Conservation (phyloP, 2,329 filamentous ascomycete species). For the Trichoderma sp. region DNA sequence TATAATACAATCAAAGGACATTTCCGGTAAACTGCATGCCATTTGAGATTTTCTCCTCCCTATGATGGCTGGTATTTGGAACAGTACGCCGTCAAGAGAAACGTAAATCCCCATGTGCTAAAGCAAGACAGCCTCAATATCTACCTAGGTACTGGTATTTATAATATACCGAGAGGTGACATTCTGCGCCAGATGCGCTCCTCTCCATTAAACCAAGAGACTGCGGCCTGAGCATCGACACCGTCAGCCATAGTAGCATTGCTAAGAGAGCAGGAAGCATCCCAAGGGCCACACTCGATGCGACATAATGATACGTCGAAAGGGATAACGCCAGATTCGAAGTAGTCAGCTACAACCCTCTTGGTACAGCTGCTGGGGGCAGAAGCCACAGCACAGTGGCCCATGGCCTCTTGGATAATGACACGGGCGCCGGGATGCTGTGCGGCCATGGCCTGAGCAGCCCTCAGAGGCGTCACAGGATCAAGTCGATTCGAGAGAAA, state of each 20-base stretch:
- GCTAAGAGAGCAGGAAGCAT: conserved; percentile 15
- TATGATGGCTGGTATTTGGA: not conserved
- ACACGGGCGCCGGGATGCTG: conserved; percentile 35
- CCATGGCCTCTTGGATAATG: conserved; percentile 36
- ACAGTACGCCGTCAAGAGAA: not conserved
- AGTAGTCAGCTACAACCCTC: conserved; percentile 32
- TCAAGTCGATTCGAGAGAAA: conserved; percentile 48
- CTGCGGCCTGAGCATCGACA: not conserved
- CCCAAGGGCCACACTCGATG: conserved; percentile 29
- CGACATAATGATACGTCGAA: conserved; percentile 23
- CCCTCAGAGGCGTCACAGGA: conserved; percentile 48
- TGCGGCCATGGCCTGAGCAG: conserved; percentile 38
- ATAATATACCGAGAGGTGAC: conserved; percentile 14
- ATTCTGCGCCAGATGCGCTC: not conserved
- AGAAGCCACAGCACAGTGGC: conserved; percentile 32
- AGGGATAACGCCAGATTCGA: conserved; percentile 37
- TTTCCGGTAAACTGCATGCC: not conserved
- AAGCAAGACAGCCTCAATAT: too few species aligned
- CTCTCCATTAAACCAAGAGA: conserved; percentile 18
- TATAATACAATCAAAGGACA: conserved; percentile 21
- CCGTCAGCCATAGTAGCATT: not conserved
- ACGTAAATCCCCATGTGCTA: not conserved
- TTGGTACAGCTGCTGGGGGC: conserved; percentile 30
- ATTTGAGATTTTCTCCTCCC: not conserved
- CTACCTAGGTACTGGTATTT: not conserved